Base-by-base conservation (phyloP, 495 filamentous ascomycete genomes). In the Cercophora samala region DNA sequence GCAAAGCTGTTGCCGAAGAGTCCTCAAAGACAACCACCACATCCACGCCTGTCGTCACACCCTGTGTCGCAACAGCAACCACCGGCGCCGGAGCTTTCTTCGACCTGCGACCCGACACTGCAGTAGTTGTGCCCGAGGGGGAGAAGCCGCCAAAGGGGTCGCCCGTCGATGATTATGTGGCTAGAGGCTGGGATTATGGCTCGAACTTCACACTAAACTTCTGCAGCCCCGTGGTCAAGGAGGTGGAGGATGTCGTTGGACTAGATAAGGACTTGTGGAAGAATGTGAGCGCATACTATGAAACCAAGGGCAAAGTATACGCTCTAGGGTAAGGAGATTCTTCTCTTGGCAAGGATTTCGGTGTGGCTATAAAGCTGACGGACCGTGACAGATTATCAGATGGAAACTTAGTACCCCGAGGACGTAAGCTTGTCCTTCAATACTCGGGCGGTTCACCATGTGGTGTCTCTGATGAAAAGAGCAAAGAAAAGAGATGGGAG, bases 191-290 rank as follows among this genome's bases (percentile, higher is more conserved):
- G 70, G 93, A 97, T 75, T 93, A 96, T 73, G 83, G 83, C 24
- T 86, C 89, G 17, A 98, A 98, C 78, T 98, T 99, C 75, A 97
- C 93, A 1, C 74, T 99, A 64, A 99, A 99, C 73, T 89, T 99
- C 70, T 99, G 96, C 78, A 89, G 85, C 56, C 85, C 93, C 1
- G 92, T 97, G 23, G 85, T 98, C 37, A 91, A 96, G 69, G 77
- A 85, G 29, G 76, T 94, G 21, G 83, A 88, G 23, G 83, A 93
- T 69, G 89, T 93, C 6, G 85, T 87, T 18, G 91, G 88, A 0
- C 77, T 98, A 15, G 82, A 89, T 0, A 80, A 86, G 66, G 72
- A 79, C 60, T 72, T 81, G 51, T 93, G 88, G 88, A 82, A 81
- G 80, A 96, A 97, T 75, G 85, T 98, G 71, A 94, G 91, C 77